Evolutionary conservation across 148 eudicot genomes (phyloP).

Genomic region (Camellia granthamiana): DNA sequence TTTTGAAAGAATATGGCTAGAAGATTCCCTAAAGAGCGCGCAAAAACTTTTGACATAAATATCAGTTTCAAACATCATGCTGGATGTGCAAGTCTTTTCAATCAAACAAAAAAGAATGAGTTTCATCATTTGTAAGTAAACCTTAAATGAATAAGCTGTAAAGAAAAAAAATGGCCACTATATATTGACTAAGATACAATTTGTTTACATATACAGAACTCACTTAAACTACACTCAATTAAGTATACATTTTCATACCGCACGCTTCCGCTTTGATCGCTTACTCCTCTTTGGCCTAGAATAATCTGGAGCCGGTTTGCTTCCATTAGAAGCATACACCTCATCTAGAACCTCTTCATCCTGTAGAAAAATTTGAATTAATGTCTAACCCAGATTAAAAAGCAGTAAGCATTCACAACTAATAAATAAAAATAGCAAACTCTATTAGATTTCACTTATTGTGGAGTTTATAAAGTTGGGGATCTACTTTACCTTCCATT

Average conservation of each 20-base stretch:
- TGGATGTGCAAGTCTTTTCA: not conserved
- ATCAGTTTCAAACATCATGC: not conserved
- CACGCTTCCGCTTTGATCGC: conserved; percentile 86
- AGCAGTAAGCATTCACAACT: not conserved
- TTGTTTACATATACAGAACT: conserved; percentile 38
- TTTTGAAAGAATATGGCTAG: not conserved
- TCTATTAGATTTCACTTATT: not conserved
- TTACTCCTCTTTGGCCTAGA: conserved; percentile 78
- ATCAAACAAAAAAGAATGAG: conserved; percentile 9
- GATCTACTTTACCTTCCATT: not conserved
- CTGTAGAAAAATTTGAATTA: conserved; percentile 22
- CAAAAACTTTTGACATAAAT: not conserved
- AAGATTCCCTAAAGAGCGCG: not conserved
- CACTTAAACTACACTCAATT: conserved; percentile 41
- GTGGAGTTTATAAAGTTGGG: not conserved
- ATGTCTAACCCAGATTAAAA: not conserved
- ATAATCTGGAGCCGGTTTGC: conserved; percentile 61
- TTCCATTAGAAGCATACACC: conserved; percentile 59
- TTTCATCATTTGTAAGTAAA: conserved; percentile 1
- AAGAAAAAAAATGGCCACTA: conserved; percentile 42
- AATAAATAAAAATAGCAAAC: not conserved
- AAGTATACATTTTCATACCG: conserved; percentile 49
- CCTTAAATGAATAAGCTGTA: conserved; percentile 27
- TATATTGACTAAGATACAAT: conserved; percentile 35
- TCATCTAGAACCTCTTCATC: conserved; percentile 60